A percentile compares a stretch with the other conserved stretches of the same genome.
Evolutionary conservation across 306 rosid genomes (phyloP).

Genomic region (Rosa lucieae): DNA sequence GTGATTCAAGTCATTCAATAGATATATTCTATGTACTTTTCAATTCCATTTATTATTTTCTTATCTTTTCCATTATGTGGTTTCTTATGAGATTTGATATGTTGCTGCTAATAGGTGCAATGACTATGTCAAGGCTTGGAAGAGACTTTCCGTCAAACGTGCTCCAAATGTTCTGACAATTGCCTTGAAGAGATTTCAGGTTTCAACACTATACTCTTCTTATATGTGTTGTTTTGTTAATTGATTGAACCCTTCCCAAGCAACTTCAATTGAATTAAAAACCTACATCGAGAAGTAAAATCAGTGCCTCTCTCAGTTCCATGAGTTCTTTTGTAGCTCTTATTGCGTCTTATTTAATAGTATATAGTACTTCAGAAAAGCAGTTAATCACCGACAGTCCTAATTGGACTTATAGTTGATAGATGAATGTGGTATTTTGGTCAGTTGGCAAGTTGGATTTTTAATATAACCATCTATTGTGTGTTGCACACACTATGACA

Average conservation of each 20-base stretch:
- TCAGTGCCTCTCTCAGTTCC: not conserved
- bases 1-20: not conserved
- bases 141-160: slow-evolving; percentile 70
- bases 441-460: not conserved
- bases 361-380: not conserved
- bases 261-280: not conserved
- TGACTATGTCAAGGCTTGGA: slow-evolving; percentile 95
- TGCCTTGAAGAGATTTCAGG: slow-evolving; percentile 99
- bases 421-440: not conserved
- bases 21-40: not conserved
- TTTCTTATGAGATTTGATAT: slow-evolving; percentile 22
- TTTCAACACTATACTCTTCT: slow-evolving; percentile 35
- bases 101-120: slow-evolving; percentile 71
- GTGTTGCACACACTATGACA: not conserved
- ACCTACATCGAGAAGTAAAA: not conserved
- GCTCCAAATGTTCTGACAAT: slow-evolving; percentile 94
- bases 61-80: not conserved
- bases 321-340: not conserved
- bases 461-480: not conserved
- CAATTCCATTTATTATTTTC: not conserved
- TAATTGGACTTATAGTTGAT: not conserved
- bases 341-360: not conserved
- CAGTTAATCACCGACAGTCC: not conserved
- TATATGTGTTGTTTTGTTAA: slow-evolving; percentile 10
- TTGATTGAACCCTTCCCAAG: not conserved